phyloP scores from a whole-genome alignment of 1,284 basidiomycete species.

The Nidula niveotomentosa region DNA sequence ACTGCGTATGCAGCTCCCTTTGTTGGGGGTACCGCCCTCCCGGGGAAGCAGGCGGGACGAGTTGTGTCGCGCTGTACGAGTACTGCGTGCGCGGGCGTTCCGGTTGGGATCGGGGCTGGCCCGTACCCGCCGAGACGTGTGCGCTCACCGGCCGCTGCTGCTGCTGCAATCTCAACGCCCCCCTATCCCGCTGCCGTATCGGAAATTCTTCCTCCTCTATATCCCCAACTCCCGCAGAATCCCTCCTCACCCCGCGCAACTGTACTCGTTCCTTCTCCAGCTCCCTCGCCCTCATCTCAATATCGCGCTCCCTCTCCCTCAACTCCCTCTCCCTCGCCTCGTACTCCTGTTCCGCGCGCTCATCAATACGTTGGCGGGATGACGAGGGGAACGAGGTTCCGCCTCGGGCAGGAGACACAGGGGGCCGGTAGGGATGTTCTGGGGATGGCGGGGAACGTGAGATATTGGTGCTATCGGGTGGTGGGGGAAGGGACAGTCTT shows the following conservation, averaged over 20 bases:
- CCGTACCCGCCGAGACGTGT: no score
- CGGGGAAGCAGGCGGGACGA: conserved; percentile 34
- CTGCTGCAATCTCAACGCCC: conserved; percentile 29
- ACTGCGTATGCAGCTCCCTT: conserved; percentile 3
- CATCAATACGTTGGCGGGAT: conserved; percentile 45
- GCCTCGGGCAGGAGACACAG: conserved; percentile 8
- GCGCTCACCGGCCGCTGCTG: not conserved
- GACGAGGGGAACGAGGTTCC: conserved; percentile 25
- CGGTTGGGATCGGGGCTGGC: not conserved
- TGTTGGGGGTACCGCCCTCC: conserved; percentile 11
- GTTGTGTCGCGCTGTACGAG: conserved; percentile 45
- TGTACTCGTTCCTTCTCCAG: conserved; percentile 51
- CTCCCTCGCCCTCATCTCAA: conserved; percentile 50
- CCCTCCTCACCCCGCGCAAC: conserved; percentile 30
- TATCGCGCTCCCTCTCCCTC: conserved; percentile 58
- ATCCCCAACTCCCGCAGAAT: conserved; percentile 15
- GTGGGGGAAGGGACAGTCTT: conserved; percentile 24
- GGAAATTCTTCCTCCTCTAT: conserved; percentile 3
- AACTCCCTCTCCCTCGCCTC: conserved; percentile 46
- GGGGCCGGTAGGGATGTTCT: not conserved
- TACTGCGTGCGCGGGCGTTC: conserved; percentile 19
- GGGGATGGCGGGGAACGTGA: not conserved
- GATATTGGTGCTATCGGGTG: conserved; percentile 10
- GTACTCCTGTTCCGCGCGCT: conserved; percentile 31
- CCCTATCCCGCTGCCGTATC: conserved; percentile 30